These are phyloP conservation scores for Dendrobium officinale DNA, from an alignment of 106 monocot species.

Conservation along the genomic window DNA sequence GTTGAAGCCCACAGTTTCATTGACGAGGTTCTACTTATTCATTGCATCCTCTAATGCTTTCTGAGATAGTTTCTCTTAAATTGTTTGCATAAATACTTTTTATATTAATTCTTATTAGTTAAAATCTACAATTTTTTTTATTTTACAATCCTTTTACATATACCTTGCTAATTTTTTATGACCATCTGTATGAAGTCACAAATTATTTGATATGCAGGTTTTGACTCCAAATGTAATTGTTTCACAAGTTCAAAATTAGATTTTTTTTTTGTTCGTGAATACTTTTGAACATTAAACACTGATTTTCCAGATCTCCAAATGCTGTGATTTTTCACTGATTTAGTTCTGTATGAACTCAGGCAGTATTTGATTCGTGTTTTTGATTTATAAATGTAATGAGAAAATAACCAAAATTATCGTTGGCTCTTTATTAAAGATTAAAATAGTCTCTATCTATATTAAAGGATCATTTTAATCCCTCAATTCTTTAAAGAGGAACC, in stretches of 20 bases:
- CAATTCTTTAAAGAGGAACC: no score
- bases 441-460: no score
- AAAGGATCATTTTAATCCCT: no score
- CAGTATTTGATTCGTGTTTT: no score
- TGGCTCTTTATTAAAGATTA: no score
- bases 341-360: no score
- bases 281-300: not conserved
- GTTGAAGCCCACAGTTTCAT: constrained; percentile 93
- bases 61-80: constrained; percentile 1
- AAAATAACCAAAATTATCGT: no score
- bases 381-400: not conserved
- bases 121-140: not conserved
- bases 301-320: no score
- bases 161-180: not conserved
- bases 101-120: not conserved
- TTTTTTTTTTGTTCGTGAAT: not conserved
- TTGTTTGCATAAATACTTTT: constrained; percentile 1
- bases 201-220: not conserved
- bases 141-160: not conserved
- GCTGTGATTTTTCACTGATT: no score
- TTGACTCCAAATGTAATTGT: not conserved
- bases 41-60: not conserved
- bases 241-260: not conserved
- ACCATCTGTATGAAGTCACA: not conserved
- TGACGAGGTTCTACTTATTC: constrained; percentile 61